A percentile compares a stretch with the other conserved stretches of the same genome.
Evolutionary conservation across 1,284 basidiomycete species (phyloP).

Genomic region (Amylostereum areolatum): DNA sequence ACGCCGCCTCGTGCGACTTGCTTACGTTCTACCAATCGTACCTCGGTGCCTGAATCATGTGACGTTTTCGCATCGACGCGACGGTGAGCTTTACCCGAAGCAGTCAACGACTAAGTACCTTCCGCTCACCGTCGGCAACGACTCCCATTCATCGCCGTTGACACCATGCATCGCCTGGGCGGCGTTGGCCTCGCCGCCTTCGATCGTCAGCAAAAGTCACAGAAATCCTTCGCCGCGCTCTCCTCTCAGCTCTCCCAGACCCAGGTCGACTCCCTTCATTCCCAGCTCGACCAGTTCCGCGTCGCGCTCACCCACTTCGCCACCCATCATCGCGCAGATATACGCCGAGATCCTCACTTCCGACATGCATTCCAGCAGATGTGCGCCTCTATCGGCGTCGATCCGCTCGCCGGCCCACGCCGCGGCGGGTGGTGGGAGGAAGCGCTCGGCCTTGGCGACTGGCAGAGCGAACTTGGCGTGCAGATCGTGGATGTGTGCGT

Average conservation of each 20-base stretch:
- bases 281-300: constrained; percentile 84
- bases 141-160: no score
- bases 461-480: constrained; percentile 93
- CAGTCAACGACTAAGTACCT: no score
- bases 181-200: constrained; percentile 75
- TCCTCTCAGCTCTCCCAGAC: constrained; percentile 73
- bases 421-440: constrained; percentile 91
- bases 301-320: constrained; percentile 80
- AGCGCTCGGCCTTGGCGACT: constrained; percentile 84
- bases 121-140: no score
- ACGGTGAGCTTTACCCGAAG: no score
- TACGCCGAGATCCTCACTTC: constrained; percentile 82
- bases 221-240: constrained; percentile 74
- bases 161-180: constrained; percentile 58
- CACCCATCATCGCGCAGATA: constrained; percentile 76
- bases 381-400: constrained; percentile 93
- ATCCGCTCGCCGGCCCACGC: constrained; percentile 83
- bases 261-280: constrained; percentile 75
- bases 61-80: no score
- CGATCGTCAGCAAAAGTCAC: constrained; percentile 65
- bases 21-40: no score
- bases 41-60: no score
- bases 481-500: constrained; percentile 98
- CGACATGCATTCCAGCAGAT: constrained; percentile 93
- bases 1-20: no score